Evolutionary conservation across 2,329 filamentous ascomycete genomes (phyloP), one percentile per base, ranked within the genome.

Genomic region (Eutypella sp.): DNA sequence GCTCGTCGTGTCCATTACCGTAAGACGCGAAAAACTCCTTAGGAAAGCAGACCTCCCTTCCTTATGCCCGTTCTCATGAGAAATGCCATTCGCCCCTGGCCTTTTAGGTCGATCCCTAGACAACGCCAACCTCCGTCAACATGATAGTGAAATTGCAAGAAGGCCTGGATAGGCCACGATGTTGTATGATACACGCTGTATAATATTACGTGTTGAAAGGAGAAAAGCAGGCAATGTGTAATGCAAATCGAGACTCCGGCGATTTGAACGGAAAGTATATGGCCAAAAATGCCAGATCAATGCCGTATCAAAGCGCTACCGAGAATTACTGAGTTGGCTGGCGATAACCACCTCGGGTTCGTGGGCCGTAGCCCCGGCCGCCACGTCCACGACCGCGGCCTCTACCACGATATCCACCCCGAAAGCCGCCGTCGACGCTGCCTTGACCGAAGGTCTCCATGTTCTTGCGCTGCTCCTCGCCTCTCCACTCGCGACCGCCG

Each of bases 381-480:
- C 76, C 76, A 43, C 76, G 71, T 22, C 85, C 84, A 41, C 86
- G 79, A 19, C 88, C 87, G 47, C 90, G 83, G 29, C 87, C 87
- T 37, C 89, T 80, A 24, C 89, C 88, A 42, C 90, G 84, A 67
- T 84, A 93, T 52, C 87, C 85, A 44, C 83, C 82, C 50, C 87
- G 80, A 64, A 82, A 87, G 15, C 82, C 79, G 42, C 82, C 85
- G 57, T 99, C 93, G 19, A 99, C 91, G 56, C 90, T 96, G 44
- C 91, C 91, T 66, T 97, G 91, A 8, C 93, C 93, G 57, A 99
- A 99, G 0, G 93, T 99, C 70, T 99, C 93, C 62, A 99, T 87
- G 64, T 97, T 97, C 71, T 89, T 90, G 66, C 85, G 89, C 64
- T 95, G 88, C 65, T 97, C 93, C 66, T 97, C 90, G 33, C 84